Evolutionary conservation across 495 filamentous ascomycete genomes (phyloP).

Genomic region (Neurospora sp.): DNA sequence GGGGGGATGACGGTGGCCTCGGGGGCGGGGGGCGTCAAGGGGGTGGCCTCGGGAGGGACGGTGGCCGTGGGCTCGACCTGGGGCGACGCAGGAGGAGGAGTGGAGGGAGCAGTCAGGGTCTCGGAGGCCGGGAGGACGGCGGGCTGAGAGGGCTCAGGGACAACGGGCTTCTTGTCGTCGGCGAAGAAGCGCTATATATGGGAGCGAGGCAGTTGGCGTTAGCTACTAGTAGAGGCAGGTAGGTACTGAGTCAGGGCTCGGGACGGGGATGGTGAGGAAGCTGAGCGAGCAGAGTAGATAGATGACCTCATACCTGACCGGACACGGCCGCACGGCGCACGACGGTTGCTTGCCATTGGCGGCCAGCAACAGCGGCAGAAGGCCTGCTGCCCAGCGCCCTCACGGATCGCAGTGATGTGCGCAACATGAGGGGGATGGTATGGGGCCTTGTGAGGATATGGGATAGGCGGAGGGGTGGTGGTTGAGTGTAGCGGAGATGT

Average conservation of each 20-base stretch:
- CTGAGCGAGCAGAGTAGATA: not conserved
- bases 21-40: slow-evolving; percentile 42
- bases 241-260: not conserved
- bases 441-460: slow-evolving; percentile 21
- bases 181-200: slow-evolving; percentile 45
- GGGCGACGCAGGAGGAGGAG: slow-evolving; percentile 31
- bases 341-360: slow-evolving; percentile 46
- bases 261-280: not conserved
- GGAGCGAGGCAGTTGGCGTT: not conserved
- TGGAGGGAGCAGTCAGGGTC: slow-evolving; percentile 41
- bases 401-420: slow-evolving; percentile 50
- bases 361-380: slow-evolving; percentile 31
- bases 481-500: slow-evolving; percentile 30
- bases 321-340: slow-evolving; percentile 18
- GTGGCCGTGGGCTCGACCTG: slow-evolving; percentile 35
- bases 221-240: not conserved
- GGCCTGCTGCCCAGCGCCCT: slow-evolving; percentile 43
- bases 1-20: slow-evolving; percentile 40
- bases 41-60: slow-evolving; percentile 51
- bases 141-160: slow-evolving; percentile 35
- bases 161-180: slow-evolving; percentile 42
- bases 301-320: slow-evolving; percentile 23
- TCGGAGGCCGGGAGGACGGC: slow-evolving; percentile 48
- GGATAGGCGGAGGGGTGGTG: slow-evolving; percentile 13
- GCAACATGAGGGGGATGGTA: slow-evolving; percentile 56